phyloP scores from a whole-genome alignment of 106 monocot genomes.

The Apostasia shenzhenica region DNA sequence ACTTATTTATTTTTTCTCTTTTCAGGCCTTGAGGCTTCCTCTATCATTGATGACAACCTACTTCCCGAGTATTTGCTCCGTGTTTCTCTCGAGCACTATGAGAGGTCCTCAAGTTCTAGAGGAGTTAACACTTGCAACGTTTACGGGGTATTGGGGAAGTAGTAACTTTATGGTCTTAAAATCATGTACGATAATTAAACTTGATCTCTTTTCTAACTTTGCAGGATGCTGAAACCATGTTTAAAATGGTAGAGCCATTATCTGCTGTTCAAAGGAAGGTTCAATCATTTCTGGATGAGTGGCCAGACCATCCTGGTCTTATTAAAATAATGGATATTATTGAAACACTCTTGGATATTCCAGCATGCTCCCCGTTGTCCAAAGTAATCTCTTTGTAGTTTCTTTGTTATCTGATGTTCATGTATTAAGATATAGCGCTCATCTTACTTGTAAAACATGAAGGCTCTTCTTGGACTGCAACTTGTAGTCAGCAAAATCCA shows the following conservation, averaged over 20 bases:
- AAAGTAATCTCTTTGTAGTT: conserved; percentile 37
- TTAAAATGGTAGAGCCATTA: conserved; percentile 61
- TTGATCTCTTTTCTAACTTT: not conserved
- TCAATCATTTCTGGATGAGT: conserved; percentile 42
- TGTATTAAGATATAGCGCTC: not conserved
- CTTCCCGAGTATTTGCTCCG: conserved; percentile 63
- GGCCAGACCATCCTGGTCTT: conserved; percentile 83
- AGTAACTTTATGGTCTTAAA: not conserved
- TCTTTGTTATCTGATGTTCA: not conserved
- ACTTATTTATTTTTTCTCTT: conserved; percentile 1
- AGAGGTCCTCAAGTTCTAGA: conserved; percentile 18
- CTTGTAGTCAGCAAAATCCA: conserved; percentile 34
- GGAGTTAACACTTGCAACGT: conserved; percentile 30
- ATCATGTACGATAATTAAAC: not conserved
- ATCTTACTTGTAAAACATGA: conserved; percentile 8
- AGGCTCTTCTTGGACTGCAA: conserved; percentile 77
- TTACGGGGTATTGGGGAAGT: conserved; percentile 45
- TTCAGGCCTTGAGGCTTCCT: conserved; percentile 42
- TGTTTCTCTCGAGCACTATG: conserved; percentile 35
- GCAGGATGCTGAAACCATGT: conserved; percentile 58
- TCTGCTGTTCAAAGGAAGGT: conserved; percentile 29
- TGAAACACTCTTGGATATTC: conserved; percentile 41
- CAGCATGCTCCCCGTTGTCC: conserved; percentile 44
- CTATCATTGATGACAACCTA: conserved; percentile 57
- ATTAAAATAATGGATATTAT: conserved; percentile 45